Evolutionary conservation across 1,139 yeast genomes (phyloP).

Genomic region (Debaryomyces nepalensis): DNA sequence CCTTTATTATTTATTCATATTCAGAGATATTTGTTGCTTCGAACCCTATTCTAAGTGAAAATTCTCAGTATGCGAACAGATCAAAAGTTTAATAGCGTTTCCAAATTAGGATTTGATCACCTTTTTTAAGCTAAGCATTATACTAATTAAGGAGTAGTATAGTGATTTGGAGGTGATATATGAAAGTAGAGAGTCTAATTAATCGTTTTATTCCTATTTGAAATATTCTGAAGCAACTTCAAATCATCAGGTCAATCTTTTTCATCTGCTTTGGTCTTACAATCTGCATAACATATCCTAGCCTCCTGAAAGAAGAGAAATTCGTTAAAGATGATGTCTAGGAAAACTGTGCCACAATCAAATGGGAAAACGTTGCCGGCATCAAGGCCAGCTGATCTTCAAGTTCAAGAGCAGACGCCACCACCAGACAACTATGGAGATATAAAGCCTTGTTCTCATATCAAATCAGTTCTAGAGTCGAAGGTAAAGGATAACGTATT

Average conservation of each 20-base stretch:
- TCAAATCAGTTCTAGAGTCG: constrained; percentile 56
- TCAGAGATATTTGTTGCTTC: background rate
- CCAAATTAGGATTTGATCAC: constrained; percentile 3
- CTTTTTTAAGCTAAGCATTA: background rate
- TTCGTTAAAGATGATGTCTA: constrained; percentile 13
- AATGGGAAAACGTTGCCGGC: constrained; percentile 8
- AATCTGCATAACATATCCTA: background rate
- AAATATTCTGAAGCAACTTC: background rate
- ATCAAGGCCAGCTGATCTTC: background rate
- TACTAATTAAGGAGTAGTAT: background rate
- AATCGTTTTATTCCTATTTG: background rate
- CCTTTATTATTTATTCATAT: background rate
- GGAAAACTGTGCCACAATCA: constrained; percentile 19
- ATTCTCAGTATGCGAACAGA: constrained; percentile 9
- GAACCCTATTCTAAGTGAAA: background rate
- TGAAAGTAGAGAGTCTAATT: background rate
- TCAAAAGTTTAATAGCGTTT: constrained; percentile 5
- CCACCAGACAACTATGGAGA: constrained; percentile 30
- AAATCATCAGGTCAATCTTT: background rate
- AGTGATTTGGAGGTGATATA: background rate
- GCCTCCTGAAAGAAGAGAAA: background rate
- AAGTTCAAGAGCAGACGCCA: constrained; percentile 11
- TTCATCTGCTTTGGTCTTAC: background rate
- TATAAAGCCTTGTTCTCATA: constrained; percentile 57
- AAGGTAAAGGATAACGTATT: constrained; percentile 60